Evolutionary conservation across 768 basidiomycete genomes (phyloP), one percentile per base, ranked within the genome.

Genomic region (Leccinellum albellum): DNA sequence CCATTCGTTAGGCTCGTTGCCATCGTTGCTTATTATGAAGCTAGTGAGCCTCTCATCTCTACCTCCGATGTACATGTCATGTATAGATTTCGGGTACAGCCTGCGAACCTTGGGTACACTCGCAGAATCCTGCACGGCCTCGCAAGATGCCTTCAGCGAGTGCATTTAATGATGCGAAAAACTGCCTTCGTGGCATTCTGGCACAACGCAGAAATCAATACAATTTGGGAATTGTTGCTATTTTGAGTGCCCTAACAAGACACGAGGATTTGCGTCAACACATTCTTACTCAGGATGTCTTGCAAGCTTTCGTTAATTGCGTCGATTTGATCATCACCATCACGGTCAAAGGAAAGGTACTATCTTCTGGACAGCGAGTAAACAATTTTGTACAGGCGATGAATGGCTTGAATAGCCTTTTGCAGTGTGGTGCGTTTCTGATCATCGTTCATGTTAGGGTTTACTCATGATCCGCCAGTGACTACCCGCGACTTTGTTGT

Each of bases 11-110:
- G 57, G 51, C 60, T 66, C 5, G 66, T 65, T 10, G 50, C 63
- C 4, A 59, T 66, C 21, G 58, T 67, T 1, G 65, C 65, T 14
- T 66, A 65, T 48, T 63, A 55, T 12, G 66, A 67, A 37, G 64
- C 47, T 48, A 29, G 66, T 68, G 17, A 48, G 66, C 35, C 17
- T 24, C 35, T 4, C 46, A 9, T 12, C 17, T 37, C 35, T 17
- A 8, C 35, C 15, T 29, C 3, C 13, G 23, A 23, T 14, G 2
- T 40, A 6, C n/a, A 2, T 3, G 13, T 58, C 14, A 8, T 32
- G 7, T 21, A 24, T 4, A 28, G 6, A 20, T 13, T 32, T 37
- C 35, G 35, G 7, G 46, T 37, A 6, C 32, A 66, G 65, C 58
- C 24, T 63, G 29, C 49, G 58, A n/a, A n/a, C n/a, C n/a, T n/a